phyloP scores from a whole-genome alignment of 371 early-diverging fungal genomes.

The Mucor ambiguus region DNA sequence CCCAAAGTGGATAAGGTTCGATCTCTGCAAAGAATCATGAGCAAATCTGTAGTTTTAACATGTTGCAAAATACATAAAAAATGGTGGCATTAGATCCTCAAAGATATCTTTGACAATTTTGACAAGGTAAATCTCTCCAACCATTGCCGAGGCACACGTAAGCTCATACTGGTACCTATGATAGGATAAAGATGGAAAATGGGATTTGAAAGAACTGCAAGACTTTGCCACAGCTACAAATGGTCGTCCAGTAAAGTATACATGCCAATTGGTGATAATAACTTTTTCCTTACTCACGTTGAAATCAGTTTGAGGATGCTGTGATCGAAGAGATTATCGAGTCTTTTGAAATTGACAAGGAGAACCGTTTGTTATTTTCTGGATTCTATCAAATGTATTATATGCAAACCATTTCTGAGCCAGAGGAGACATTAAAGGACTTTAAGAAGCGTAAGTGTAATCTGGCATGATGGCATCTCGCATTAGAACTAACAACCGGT shows the following conservation, averaged over 20 bases:
- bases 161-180: neutral
- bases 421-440: slow-evolving; percentile 76
- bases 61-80: no score
- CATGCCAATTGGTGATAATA: slow-evolving; percentile 36
- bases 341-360: slow-evolving; percentile 58
- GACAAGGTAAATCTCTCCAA: slow-evolving; percentile 48
- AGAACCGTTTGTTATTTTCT: slow-evolving; percentile 57
- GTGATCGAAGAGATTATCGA: slow-evolving; percentile 64
- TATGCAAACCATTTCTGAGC: slow-evolving; percentile 68
- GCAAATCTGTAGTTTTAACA: neutral
- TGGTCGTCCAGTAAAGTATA: slow-evolving; percentile 61
- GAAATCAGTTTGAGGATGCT: slow-evolving; percentile 67
- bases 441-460: slow-evolving; percentile 55
- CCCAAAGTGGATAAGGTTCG: slow-evolving; percentile 28
- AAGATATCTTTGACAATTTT: slow-evolving; percentile 69
- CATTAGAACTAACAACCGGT: neutral
- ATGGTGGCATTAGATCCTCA: slow-evolving; percentile 15
- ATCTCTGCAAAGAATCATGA: neutral
- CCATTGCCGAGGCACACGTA: neutral
- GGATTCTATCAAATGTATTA: slow-evolving; percentile 80
- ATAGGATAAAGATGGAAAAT: slow-evolving; percentile 63
- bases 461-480: neutral
- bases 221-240: slow-evolving; percentile 75
- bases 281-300: no score
- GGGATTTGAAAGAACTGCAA: slow-evolving; percentile 64